These are phyloP conservation scores for Termitomyces titanicus DNA, from an alignment of 768 basidiomycete genomes.

Conservation along the genomic window DNA sequence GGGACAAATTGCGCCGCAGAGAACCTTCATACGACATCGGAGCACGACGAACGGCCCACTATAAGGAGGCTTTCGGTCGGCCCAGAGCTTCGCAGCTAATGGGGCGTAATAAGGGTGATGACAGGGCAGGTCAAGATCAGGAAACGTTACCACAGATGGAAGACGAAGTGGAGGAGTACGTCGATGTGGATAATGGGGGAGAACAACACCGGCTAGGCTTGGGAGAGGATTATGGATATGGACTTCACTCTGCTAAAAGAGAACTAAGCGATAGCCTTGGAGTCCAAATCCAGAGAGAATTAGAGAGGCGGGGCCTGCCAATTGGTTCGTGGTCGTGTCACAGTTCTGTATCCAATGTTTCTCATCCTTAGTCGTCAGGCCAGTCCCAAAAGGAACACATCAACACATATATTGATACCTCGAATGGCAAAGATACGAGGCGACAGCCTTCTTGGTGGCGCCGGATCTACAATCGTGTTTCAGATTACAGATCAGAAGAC, in stretches of 20 bases:
- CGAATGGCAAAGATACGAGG: neutral
- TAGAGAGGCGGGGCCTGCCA: constrained; percentile 44
- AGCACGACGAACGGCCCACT: constrained; percentile 39
- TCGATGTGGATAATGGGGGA: constrained; percentile 38
- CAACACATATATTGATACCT: constrained; percentile 3
- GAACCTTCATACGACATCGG: constrained; percentile 48
- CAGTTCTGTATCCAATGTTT: neutral
- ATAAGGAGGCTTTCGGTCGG: constrained; percentile 42
- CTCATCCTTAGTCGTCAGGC: constrained; percentile 5
- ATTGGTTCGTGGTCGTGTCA: constrained; percentile 24
- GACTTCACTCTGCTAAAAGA: constrained; percentile 30
- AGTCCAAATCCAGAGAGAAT: constrained; percentile 50
- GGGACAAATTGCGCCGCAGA: constrained; percentile 46
- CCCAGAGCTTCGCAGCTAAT: constrained; percentile 20
- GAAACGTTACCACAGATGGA: constrained; percentile 31
- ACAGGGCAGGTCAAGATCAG: too few species aligned
- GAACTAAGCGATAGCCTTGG: constrained; percentile 54
- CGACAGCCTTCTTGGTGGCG: constrained; percentile 56
- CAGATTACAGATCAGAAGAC: constrained; percentile 34
- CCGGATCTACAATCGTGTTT: constrained; percentile 47
- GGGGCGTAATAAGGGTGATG: constrained; percentile 6
- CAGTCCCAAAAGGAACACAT: neutral
- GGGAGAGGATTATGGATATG: constrained; percentile 44
- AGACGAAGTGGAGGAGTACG: constrained; percentile 36
- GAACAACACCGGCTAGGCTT: constrained; percentile 52